These are phyloP conservation scores for Yamadazyma atlantica DNA, from an alignment of 1,139 yeast genomes.

Conservation along the genomic window DNA sequence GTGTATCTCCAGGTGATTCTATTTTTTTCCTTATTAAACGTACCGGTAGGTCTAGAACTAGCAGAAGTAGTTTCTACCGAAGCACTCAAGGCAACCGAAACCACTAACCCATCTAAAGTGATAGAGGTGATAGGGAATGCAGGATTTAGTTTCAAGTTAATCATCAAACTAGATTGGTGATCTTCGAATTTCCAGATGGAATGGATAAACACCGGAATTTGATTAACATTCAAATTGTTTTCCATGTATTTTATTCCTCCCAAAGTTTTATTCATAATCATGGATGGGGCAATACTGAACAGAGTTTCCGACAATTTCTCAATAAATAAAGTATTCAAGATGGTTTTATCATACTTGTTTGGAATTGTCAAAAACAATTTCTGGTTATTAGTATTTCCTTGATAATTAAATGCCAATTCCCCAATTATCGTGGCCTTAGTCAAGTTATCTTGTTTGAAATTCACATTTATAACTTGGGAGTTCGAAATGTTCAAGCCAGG, in stretches of 20 bases:
- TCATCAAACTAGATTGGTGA: slow-evolving; percentile 80
- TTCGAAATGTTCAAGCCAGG: slow-evolving; percentile 75
- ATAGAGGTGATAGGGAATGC: slow-evolving; percentile 37
- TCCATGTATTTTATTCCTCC: slow-evolving; percentile 73
- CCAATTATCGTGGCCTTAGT: slow-evolving; percentile 66
- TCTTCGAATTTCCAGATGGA: slow-evolving; percentile 90
- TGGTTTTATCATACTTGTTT: slow-evolving; percentile 30
- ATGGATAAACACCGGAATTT: slow-evolving; percentile 68
- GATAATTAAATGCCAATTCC: slow-evolving; percentile 75
- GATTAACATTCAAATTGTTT: slow-evolving; percentile 28
- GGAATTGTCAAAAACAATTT: slow-evolving; percentile 29
- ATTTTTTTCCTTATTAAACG: slow-evolving; percentile 79
- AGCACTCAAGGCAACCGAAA: slow-evolving; percentile 58
- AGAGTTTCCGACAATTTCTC: slow-evolving; percentile 28
- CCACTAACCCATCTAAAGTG: slow-evolving; percentile 58
- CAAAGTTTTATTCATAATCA: slow-evolving; percentile 55
- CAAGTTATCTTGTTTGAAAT: slow-evolving; percentile 64
- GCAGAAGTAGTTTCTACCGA: slow-evolving; percentile 61
- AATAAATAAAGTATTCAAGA: slow-evolving; percentile 46
- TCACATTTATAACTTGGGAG: slow-evolving; percentile 79
- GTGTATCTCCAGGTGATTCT: slow-evolving; percentile 82
- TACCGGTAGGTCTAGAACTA: slow-evolving; percentile 85
- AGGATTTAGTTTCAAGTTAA: slow-evolving; percentile 64
- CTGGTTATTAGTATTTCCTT: slow-evolving; percentile 21
- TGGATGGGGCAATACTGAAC: slow-evolving; percentile 33